Base-by-base conservation (phyloP, 73 alveolate genomes). In the Uronychia setigera region DNA sequence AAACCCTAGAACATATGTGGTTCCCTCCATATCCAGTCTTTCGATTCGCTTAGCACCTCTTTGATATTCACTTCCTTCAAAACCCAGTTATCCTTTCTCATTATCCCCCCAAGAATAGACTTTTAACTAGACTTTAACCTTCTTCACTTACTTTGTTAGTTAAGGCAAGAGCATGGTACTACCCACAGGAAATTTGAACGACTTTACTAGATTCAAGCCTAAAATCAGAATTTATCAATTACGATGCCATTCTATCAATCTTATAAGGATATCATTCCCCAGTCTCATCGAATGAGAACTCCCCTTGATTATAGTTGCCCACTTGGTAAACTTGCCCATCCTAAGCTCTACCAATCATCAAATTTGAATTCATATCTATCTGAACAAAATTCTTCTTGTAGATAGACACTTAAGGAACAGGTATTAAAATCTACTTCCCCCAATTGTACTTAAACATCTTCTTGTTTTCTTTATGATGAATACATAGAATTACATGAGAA, bases 291-390 rank as follows among this genome's bases (percentile, higher is more conserved):
- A 26, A 67, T 26, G 11, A 14, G 31, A 13, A 67, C 79, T 67
- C 79, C 28, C 79, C 79, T 67, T 32, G 34, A 26, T 67, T 5
- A 67, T 67, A 26, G 31, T 67, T 67, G 5, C 79, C 79, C 79
- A 67, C 28, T 32, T 26, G 19, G 31, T 13, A 67, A 1, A 14
- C 5, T 5, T 67, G 19, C 13, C 28, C 79, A n/a, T n/a, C n/a
- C 31, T 67, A 29, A 67, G 34, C 79, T 9, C 19, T 67, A 26
- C 32, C 79, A 5, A 67, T 32, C 31, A 67, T 14, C 34, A 67
- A 67, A 67, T 67, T 67, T n/a, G 19, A 26, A n/a, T 32, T 14
- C 31, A 29, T 32, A 13, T 67, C 79, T 13, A 67, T 9, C 5
- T 29, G 5, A 1, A 26, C 79, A 67, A 67, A 67, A 26, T 32